Percentiles rank a stretch among this genome's conserved stretches.
Evolutionary conservation across 1,139 yeast genomes (phyloP).

Genomic region (Taphrina flavorubra): DNA sequence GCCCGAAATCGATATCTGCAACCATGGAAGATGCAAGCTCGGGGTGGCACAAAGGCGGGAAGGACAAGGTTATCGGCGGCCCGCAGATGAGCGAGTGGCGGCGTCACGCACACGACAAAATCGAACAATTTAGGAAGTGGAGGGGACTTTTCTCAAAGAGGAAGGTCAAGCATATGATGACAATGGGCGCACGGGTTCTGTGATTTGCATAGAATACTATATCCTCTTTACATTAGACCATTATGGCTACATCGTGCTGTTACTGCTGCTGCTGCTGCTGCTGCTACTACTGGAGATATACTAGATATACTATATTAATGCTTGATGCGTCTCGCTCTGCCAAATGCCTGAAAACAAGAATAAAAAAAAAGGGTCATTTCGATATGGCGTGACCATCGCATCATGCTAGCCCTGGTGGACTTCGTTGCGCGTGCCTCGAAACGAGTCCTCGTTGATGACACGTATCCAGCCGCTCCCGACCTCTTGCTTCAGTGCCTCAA

Average conservation of each 20-base stretch:
- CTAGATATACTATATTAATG: background rate
- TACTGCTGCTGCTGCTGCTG: background rate
- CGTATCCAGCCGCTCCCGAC: constrained; percentile 47
- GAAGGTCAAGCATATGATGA: background rate
- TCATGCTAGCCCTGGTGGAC: constrained; percentile 4
- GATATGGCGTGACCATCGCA: background rate
- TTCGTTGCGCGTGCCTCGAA: background rate
- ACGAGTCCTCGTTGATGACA: constrained; percentile 45
- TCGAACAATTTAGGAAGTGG: no score
- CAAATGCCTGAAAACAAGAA: background rate
- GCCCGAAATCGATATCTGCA: background rate
- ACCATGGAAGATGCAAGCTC: no score
- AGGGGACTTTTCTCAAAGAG: background rate
- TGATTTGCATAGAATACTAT: background rate
- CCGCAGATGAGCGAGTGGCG: constrained; percentile 24
- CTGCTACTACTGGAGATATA: background rate
- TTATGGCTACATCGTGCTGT: background rate
- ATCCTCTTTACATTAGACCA: background rate
- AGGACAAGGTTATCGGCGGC: constrained; percentile 16
- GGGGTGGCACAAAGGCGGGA: background rate
- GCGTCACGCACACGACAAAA: no score
- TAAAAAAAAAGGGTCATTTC: background rate
- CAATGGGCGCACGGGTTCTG: background rate
- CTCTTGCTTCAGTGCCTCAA: constrained; percentile 46
- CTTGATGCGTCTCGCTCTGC: background rate